Base-by-base conservation (phyloP, 441 rosid genomes). In the Dalechampia spathulata region DNA sequence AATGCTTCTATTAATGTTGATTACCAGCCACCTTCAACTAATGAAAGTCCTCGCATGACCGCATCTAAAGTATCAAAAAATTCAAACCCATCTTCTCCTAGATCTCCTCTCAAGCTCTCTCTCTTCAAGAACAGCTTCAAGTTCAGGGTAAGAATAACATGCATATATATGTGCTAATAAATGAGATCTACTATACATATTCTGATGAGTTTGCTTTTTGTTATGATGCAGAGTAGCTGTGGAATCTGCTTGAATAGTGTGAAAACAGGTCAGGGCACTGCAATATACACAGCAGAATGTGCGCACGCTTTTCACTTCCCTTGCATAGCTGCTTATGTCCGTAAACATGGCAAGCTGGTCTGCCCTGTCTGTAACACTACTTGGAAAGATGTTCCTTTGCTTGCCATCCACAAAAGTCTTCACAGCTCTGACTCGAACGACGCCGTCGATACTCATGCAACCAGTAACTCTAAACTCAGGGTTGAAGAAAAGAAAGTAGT, bases 261-360 rank as follows among this genome's bases (percentile, higher is more conserved):
- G 64, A 87, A 79, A 58, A 72, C 79, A 5, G 96, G 96, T 15
- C 93, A 86, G 47, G 96, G 96, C 4, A 83, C 93, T 36, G 98
- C 92, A 45, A 83, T 87, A 46, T 87, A 84, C 82, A 91, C 96
- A 20, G 95, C 98, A 22, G 98, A 85, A 67, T 91, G 98, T 45
- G 75, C 90, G 0, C 98, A 90, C 59, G 67, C 88, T 28, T 91
- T 91, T 55, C 98, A 91, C 61, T 85, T 91, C 58, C 87, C 88
- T 9, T 91, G 98, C 72, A 68, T 87, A 19, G 74, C 93, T 27
- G 52, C 85, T 53, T 81, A 79, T 65, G 77, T 69, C 34, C 78
- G 59, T 58, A 72, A 65, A 61, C 55, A 50, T 67, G 74, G 39
- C 69, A 71, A n/a, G 27, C 74, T 68, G 23, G 51, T 70, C 5